A percentile compares a stretch with the other conserved stretches of the same genome.
Conservation (phyloP, 176 grass and related monocot species). For the Canna indica region DNA sequence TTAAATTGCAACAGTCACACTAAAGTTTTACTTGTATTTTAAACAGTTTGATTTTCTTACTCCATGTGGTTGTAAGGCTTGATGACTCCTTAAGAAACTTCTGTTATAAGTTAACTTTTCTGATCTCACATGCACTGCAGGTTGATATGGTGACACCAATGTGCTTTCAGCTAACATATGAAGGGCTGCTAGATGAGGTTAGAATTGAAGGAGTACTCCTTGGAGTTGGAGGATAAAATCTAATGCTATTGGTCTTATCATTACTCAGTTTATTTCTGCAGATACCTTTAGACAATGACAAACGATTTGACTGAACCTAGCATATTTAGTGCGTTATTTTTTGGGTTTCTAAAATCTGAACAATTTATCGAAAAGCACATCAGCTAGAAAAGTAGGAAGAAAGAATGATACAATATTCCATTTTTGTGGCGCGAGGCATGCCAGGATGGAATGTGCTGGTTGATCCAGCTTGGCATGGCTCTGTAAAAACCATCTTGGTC, state of each 20-base stretch:
- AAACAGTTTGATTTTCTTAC: not conserved
- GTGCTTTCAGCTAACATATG: constrained; percentile 93
- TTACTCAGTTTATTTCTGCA: not conserved
- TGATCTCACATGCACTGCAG: constrained; percentile 24
- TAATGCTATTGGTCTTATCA: not conserved
- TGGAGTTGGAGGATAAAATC: not conserved
- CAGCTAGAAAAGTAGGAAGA: not conserved
- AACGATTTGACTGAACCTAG: not conserved
- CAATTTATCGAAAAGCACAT: not conserved
- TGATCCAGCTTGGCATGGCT: not conserved
- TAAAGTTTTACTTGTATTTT: not conserved
- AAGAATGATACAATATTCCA: not conserved
- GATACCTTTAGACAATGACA: not conserved
- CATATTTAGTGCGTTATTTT: not conserved
- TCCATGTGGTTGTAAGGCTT: not conserved
- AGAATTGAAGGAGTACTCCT: constrained; percentile 12
- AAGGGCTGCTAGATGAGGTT: constrained; percentile 97
- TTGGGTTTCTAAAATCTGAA: no score
- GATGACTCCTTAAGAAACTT: not conserved
- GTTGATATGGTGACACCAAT: constrained; percentile 97
- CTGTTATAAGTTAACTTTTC: not conserved
- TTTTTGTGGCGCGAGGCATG: not conserved
- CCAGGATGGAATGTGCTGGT: not conserved
- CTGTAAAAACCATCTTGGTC: no score
- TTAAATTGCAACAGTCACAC: not conserved